Base-by-base conservation (phyloP, 495 filamentous ascomycete genomes). In the Talaromyces adpressus region DNA sequence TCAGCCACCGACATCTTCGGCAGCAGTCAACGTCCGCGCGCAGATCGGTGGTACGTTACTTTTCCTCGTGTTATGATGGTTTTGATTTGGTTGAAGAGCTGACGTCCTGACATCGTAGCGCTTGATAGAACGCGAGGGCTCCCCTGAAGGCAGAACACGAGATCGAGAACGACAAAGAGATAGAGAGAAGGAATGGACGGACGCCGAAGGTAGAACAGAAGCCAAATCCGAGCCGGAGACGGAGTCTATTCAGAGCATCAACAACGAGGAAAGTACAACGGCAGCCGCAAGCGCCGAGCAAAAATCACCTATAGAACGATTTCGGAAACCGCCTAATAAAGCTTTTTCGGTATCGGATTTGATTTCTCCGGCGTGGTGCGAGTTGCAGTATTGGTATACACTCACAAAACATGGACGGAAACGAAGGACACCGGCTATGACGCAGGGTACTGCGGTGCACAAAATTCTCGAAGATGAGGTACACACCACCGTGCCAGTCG, bases 281-380 rank as follows among this genome's bases (percentile, higher is more conserved):
- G 69, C n/a, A 49, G 29, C 57, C 12, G 2, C 27, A 36, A 20
- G 6, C 6, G 25, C 16, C 9, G 23, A n/a, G 53, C 23, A 36
- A 45, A 75, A 81, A 34, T 82, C 88, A 0, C 89, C 87, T 0
- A 74, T 89, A 25, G 83, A 92, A 62, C 88, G 91, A 34, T 98
- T 96, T 70, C 87, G 94, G 23, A 85, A 83, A 2, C 81, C 83
- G 22, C 90, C 90, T 0, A 88, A 83, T 66, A 93, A 90, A 67
- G 83, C 89, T 0, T 84, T 98, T n/a, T 91, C 90, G 1, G 94
- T 98, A 4, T 90, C 91, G 2, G 94, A 98, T 73, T 71, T 98
- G 49, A 83, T 93, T 2, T 88, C 89, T 14, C 92, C 92, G 2
- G 85, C 92, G 8, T 98, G 94, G 94, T 98, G 94, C 72, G 95